Evolutionary conservation across 2,329 filamentous ascomycete species (phyloP).

Genomic region (Davidsoniella eucalypti): DNA sequence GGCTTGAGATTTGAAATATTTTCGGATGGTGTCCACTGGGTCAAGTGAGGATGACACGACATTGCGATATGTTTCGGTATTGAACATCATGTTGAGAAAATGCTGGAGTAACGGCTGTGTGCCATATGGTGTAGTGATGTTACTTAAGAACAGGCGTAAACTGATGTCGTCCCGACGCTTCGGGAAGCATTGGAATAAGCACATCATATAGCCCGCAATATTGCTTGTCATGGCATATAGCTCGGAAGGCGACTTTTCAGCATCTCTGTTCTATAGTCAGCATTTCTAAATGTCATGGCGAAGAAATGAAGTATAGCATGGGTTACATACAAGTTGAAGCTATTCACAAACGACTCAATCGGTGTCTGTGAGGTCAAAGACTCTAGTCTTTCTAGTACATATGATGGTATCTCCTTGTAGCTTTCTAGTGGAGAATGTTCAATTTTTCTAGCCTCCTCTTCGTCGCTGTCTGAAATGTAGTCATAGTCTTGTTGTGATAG

Average conservation of each 20-base stretch:
- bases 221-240: slow-evolving; percentile 32
- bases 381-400: slow-evolving; percentile 1
- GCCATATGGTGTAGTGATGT: slow-evolving; percentile 31
- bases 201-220: slow-evolving; percentile 68
- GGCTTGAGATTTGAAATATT: not conserved
- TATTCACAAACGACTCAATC: slow-evolving; percentile 3
- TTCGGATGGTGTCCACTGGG: not conserved
- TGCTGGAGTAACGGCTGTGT: slow-evolving; percentile 53
- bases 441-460: not conserved
- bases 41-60: slow-evolving; percentile 4
- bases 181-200: slow-evolving; percentile 73
- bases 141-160: slow-evolving; percentile 80
- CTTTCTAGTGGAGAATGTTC: too few relatives aligned
- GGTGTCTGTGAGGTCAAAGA: slow-evolving; percentile 5
- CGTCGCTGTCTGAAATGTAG: not conserved
- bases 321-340: slow-evolving; percentile 3
- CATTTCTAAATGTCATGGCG: not conserved
- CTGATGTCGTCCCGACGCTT: slow-evolving; percentile 70
- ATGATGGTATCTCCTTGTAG: slow-evolving; percentile 1
- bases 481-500: not conserved
- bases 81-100: slow-evolving; percentile 54
- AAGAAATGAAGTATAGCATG: not conserved
- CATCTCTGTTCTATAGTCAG: not conserved
- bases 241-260: slow-evolving; percentile 23
- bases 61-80: slow-evolving; percentile 21